A percentile compares a stretch with the other conserved stretches of the same genome.
These are phyloP conservation scores for Kazachstania psychrophila DNA, from an alignment of 805 yeast species.

Conservation along the genomic window DNA sequence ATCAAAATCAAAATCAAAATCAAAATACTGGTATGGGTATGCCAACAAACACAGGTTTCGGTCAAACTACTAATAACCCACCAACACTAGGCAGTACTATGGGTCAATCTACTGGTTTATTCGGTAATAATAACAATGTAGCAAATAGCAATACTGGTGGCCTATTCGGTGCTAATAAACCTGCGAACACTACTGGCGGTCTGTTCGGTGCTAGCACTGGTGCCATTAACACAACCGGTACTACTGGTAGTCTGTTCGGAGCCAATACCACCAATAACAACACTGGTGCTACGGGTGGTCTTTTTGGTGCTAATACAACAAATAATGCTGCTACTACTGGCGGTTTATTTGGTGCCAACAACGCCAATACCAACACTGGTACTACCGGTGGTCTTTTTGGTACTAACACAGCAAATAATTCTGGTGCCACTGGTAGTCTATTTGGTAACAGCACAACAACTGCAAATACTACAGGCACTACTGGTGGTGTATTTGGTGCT, in stretches of 20 bases:
- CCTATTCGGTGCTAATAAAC: slow-evolving; percentile 2
- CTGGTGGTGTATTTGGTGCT: slow-evolving; percentile 15
- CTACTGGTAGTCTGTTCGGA: slow-evolving; percentile 11
- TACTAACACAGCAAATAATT: slow-evolving; percentile 6
- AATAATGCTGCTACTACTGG: slow-evolving; percentile 17
- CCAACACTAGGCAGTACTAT: background rate
- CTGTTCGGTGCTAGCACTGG: slow-evolving; percentile 9
- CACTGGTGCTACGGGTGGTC: slow-evolving; percentile 9
- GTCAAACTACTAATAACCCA: background rate
- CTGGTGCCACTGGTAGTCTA: slow-evolving; percentile 6
- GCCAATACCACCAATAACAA: background rate
- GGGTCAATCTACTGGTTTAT: slow-evolving; percentile 5
- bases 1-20: background rate
- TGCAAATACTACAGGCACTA: background rate
- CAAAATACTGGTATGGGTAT: too few species aligned
- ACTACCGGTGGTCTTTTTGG: slow-evolving; percentile 32
- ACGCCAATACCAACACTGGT: slow-evolving; percentile 8
- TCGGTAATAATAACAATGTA: slow-evolving; percentile 26
- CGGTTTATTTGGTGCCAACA: slow-evolving; percentile 28
- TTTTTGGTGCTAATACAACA: slow-evolving; percentile 22
- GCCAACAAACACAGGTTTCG: slow-evolving; percentile 1
- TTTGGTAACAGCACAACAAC: too few species aligned
- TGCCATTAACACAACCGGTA: slow-evolving; percentile 5
- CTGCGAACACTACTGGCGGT: slow-evolving; percentile 6
- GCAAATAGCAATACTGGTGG: slow-evolving; percentile 14